Conservation (phyloP, 169 alveolate species). For the Cryptosporidium muris region DNA sequence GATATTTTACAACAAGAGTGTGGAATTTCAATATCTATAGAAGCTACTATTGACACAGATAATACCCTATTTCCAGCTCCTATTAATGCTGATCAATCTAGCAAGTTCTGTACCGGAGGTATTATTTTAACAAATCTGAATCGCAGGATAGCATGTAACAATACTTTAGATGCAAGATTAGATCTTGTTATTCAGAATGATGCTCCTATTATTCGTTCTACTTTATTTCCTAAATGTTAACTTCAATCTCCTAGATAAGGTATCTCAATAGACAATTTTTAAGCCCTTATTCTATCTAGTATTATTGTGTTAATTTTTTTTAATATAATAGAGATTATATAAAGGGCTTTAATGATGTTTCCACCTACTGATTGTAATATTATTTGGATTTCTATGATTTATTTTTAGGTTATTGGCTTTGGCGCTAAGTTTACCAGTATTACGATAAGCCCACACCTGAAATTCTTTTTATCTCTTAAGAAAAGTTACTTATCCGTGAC, state of each 20-base stretch:
- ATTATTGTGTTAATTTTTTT: too few relatives aligned
- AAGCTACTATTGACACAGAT: constrained; percentile 79
- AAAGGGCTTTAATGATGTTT: too few relatives aligned
- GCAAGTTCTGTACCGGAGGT: constrained; percentile 80
- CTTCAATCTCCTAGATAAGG: background rate
- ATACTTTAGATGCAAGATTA: constrained; percentile 81
- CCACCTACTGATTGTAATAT: too few relatives aligned
- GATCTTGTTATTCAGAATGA: constrained; percentile 79
- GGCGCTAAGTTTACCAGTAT: too few relatives aligned
- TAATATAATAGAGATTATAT: too few relatives aligned
- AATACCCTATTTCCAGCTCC: constrained; percentile 83
- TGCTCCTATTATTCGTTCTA: constrained; percentile 81
- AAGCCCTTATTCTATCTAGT: too few relatives aligned
- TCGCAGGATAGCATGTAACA: constrained; percentile 82
- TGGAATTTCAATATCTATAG: constrained; percentile 79
- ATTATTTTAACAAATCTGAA: constrained; percentile 80
- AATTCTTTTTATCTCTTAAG: too few relatives aligned
- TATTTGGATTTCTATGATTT: too few relatives aligned
- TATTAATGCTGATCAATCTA: constrained; percentile 73
- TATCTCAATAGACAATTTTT: too few relatives aligned
- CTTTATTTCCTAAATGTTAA: constrained; percentile 73
- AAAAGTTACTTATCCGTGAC: too few relatives aligned
- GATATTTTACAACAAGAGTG: constrained; percentile 78
- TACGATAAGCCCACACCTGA: too few relatives aligned
- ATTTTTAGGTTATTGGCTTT: too few relatives aligned